Evolutionary conservation across 2,329 filamentous ascomycete species (phyloP).

Genomic region (Ophiosphaerella herpotricha): DNA sequence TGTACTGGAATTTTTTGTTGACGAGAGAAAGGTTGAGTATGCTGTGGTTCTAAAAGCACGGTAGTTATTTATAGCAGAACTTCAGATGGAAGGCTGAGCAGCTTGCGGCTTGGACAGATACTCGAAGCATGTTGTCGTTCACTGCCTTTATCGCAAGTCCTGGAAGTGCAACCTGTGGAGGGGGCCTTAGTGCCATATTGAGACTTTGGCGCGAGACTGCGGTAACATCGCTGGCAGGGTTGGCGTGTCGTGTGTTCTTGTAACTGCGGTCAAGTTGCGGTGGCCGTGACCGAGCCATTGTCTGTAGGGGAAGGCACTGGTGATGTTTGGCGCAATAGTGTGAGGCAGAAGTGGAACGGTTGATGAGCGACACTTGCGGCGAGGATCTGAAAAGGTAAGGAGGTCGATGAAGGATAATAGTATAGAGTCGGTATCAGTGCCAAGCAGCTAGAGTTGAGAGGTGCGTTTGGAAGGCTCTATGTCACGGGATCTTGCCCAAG

Average conservation of each 20-base stretch:
- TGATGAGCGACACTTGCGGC: too few species aligned
- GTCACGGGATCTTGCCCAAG: too few species aligned
- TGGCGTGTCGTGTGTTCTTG: conserved; percentile 12
- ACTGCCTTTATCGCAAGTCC: too few species aligned
- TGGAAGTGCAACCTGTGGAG: too few species aligned
- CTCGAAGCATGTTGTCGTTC: not conserved
- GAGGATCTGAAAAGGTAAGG: too few species aligned
- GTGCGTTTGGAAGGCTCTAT: too few species aligned
- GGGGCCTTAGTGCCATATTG: too few species aligned
- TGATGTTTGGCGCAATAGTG: not conserved
- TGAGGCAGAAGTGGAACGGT: not conserved
- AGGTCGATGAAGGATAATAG: too few species aligned
- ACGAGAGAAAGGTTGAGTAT: conserved; percentile 15
- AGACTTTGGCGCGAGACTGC: not conserved
- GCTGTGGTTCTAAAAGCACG: not conserved
- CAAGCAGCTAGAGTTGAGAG: too few species aligned
- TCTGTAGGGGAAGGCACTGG: not conserved
- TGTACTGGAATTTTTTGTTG: conserved; percentile 10
- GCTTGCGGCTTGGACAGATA: not conserved
- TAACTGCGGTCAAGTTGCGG: not conserved
- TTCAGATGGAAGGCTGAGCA: conserved; percentile 13
- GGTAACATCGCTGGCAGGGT: not conserved
- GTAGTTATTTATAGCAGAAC: conserved; percentile 13
- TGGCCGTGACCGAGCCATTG: not conserved
- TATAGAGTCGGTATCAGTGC: too few species aligned